Evolutionary conservation across 2,329 filamentous ascomycete genomes (phyloP).

Genomic region (Fusarium pseudonygamai): DNA sequence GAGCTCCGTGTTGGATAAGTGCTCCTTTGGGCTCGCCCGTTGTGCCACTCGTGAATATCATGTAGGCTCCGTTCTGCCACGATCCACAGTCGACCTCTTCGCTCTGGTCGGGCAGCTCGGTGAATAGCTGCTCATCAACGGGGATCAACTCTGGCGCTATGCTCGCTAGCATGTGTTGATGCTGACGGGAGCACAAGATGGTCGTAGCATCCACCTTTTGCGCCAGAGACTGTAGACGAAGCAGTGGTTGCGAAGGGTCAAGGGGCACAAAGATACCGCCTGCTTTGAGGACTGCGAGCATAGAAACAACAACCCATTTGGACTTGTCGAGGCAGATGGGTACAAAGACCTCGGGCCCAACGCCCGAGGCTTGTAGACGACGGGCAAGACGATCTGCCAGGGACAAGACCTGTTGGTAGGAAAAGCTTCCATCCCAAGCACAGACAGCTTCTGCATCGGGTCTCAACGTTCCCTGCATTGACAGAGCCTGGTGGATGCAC

Average conservation of each 20-base stretch:
- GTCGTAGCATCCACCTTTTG: conserved; percentile 28
- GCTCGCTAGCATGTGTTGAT: conserved; percentile 17
- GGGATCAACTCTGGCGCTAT: conserved; percentile 27
- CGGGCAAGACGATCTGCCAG: conserved; percentile 51
- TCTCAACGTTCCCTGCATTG: conserved; percentile 47
- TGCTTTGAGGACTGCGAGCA: conserved; percentile 42
- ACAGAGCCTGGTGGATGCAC: conserved; percentile 55
- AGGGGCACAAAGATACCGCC: conserved; percentile 40
- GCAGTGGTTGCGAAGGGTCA: conserved; percentile 34
- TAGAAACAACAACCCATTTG: conserved; percentile 41
- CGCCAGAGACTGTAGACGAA: conserved; percentile 21
- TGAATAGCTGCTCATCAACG: conserved; percentile 28
- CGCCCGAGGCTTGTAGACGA: conserved; percentile 16
- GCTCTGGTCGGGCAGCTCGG: background rate
- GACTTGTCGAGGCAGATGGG: conserved; percentile 46
- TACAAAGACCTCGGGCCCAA: conserved; percentile 43
- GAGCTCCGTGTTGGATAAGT: conserved; percentile 33
- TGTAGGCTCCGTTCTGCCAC: conserved; percentile 31
- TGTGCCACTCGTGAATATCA: conserved; percentile 37
- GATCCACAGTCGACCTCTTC: conserved; percentile 1
- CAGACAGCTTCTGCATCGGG: conserved; percentile 51
- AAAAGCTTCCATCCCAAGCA: conserved; percentile 56
- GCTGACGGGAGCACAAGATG: conserved; percentile 36
- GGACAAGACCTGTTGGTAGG: conserved; percentile 52
- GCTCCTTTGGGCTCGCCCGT: conserved; percentile 35